Evolutionary conservation across 2,329 filamentous ascomycete genomes (phyloP), one percentile per base, ranked within the genome.

Genomic region (Trichoderma harzianum): DNA sequence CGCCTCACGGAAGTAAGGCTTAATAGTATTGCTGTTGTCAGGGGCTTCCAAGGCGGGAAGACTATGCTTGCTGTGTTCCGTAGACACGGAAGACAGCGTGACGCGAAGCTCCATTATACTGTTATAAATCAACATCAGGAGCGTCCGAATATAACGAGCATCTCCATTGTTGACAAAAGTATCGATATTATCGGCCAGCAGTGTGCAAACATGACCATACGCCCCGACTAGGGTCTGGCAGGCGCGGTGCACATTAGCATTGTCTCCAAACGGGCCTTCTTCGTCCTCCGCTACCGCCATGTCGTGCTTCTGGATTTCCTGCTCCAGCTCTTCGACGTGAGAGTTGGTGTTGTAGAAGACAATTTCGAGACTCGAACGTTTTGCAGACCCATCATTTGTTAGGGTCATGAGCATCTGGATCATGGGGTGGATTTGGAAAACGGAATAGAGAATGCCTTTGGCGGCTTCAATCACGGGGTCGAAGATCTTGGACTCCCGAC

Each of bases 271-370:
- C 3, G 83, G 81, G 51, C 83, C 82, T 55, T 84, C 84, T 11
- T 88, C 87, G 28, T 84, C 83, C 18, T 86, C 86, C 28, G 73
- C 69, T 0, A 84, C 81, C 6, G 84, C 82, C 21, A 81, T 80
- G 66, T 90, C 88, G 72, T 90, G 88, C 73, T 86, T 88, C 76
- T 90, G 87, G 24, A 92, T 89, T 75, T 91, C 89, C 73, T 88
- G 86, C 76, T 91, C 89, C 8, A 91, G 81, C 76, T 91, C 88
- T 77, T 90, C 88, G 3, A 92, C 89, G 73, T 91, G 90, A 1
- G 86, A 88, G 72, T 89, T 90, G 12, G 89, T 91, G 77, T 91
- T 91, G 79, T 91, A 91, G 73, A 91, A 89, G 32, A 91, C 88
- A 71, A 90, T 87, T 76, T 91, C 89, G 12, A 92, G 85, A 74